phyloP scores from a whole-genome alignment of 306 rosid species.

The Acacia crassicarpa region DNA sequence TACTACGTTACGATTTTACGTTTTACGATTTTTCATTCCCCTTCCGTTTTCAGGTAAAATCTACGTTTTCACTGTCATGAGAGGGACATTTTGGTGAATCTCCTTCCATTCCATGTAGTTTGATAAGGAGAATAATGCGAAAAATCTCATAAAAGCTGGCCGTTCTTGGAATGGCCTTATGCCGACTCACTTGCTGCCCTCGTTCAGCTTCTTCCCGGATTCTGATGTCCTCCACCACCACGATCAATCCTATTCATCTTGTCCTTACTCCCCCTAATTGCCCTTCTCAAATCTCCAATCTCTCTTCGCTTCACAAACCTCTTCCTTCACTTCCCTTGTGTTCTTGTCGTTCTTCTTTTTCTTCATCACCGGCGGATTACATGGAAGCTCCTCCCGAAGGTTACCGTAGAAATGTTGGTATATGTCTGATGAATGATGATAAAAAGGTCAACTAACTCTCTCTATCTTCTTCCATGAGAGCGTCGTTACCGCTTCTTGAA shows the following conservation, averaged over 20 bases:
- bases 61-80: too few species aligned
- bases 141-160: not conserved
- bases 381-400: slow-evolving; percentile 90
- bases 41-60: too few species aligned
- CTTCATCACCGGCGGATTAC: slow-evolving; percentile 23
- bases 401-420: slow-evolving; percentile 78
- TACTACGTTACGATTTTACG: too few species aligned
- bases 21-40: too few species aligned
- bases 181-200: slow-evolving; percentile 35
- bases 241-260: not conserved
- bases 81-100: not conserved
- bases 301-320: slow-evolving; percentile 17
- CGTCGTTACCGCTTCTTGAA: not conserved
- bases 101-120: not conserved
- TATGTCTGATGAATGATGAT: slow-evolving; percentile 68
- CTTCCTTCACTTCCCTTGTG: not conserved
- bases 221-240: not conserved
- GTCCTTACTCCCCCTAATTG: slow-evolving; percentile 26
- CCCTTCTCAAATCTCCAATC: slow-evolving; percentile 29
- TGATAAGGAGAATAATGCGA: not conserved
- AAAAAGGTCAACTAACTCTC: slow-evolving; percentile 51
- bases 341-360: slow-evolving; percentile 25
- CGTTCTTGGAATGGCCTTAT: slow-evolving; percentile 46
- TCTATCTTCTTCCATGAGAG: not conserved
- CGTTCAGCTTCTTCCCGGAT: slow-evolving; percentile 9